These are phyloP conservation scores for Homolaphlyctis polyrhiza DNA, from an alignment of 371 early-diverging fungal species.

Conservation along the genomic window DNA sequence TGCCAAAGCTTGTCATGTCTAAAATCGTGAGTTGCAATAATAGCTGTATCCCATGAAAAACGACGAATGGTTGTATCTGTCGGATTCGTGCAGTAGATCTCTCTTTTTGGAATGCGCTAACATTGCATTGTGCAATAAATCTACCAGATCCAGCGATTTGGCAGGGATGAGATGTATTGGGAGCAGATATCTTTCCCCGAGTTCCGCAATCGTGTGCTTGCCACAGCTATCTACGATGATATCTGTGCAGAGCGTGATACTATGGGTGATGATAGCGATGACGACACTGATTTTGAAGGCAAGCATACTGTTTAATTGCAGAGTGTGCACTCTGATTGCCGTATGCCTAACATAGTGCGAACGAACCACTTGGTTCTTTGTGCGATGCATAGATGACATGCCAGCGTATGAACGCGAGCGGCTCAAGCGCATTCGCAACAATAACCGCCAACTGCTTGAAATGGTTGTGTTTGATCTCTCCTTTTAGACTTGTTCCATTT, in stretches of 20 bases:
- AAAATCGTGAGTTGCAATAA: constrained; percentile 54
- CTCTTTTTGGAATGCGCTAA: no score
- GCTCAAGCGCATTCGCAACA: constrained; percentile 59
- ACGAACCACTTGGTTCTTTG: no score
- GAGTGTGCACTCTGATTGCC: no score
- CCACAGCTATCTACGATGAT: constrained; percentile 1
- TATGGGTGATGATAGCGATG: neutral
- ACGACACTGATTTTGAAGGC: constrained; percentile 7
- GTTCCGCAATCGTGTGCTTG: constrained; percentile 20
- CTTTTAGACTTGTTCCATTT: neutral
- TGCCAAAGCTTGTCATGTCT: constrained; percentile 66
- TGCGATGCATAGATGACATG: constrained; percentile 30
- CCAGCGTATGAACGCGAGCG: constrained; percentile 61
- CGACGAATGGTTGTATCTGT: no score
- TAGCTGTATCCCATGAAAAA: neutral
- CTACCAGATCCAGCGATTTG: constrained; percentile 76
- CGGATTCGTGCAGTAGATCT: no score
- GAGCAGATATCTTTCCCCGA: constrained; percentile 57
- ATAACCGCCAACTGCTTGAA: constrained; percentile 48
- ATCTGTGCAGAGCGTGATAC: constrained; percentile 16
- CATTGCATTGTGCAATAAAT: no score
- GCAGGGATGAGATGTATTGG: constrained; percentile 73
- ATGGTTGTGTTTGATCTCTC: constrained; percentile 36
- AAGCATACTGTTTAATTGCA: no score
- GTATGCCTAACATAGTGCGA: no score